Conservation (phyloP, 106 monocot species). For the Posidonia australis region DNA sequence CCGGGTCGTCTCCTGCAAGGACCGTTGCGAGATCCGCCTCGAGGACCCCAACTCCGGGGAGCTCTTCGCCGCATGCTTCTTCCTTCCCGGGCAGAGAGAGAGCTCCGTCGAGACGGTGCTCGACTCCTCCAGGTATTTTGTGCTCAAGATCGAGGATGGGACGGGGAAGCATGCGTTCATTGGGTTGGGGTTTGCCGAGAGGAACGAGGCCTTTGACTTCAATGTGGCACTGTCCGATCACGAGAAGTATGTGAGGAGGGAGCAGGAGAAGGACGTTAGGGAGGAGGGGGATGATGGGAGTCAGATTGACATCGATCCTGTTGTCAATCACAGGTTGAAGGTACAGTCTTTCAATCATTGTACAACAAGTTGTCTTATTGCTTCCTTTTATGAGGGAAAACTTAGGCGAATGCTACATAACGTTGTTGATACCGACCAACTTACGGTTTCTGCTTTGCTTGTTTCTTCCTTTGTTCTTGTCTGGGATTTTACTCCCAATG, state of each 20-base stretch:
- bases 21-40: conserved; percentile 89
- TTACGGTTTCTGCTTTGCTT: no score
- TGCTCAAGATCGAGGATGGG: conserved; percentile 89
- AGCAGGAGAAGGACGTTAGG: conserved; percentile 40
- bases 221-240: conserved; percentile 95
- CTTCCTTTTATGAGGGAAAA: no score
- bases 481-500: no score
- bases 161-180: conserved; percentile 84
- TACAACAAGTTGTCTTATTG: no score
- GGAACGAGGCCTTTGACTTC: conserved; percentile 97
- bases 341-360: conserved; percentile 19
- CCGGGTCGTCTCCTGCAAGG: conserved; percentile 81
- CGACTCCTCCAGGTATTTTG: conserved; percentile 90
- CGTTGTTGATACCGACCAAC: no score
- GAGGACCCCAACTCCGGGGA: conserved; percentile 91
- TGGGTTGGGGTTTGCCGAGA: conserved; percentile 72
- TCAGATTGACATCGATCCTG: conserved; percentile 60
- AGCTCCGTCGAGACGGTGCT: conserved; percentile 76
- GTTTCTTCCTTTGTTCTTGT: no score
- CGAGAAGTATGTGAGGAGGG: conserved; percentile 85
- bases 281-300: conserved; percentile 21
- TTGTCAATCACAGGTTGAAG: conserved; percentile 70
- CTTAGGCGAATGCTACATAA: no score
- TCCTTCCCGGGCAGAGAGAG: conserved; percentile 63
- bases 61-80: conserved; percentile 87